Base-by-base conservation (phyloP, 106 monocot genomes). In the Iris macrosiphon region DNA sequence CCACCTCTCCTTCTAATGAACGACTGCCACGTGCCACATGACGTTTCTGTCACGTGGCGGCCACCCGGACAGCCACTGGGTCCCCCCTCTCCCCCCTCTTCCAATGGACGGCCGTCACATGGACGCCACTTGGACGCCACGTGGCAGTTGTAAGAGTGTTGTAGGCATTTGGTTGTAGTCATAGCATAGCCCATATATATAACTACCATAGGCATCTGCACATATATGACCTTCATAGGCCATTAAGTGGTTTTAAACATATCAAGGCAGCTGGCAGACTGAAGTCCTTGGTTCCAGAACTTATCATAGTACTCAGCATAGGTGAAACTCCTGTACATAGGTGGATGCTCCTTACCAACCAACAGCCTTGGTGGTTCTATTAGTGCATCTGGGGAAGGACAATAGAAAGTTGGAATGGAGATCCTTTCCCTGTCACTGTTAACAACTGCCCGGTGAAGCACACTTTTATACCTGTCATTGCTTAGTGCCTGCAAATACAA, bases 401-500 rank as follows among this genome's bases (percentile, higher is more conserved):
- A 33, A 7, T 47, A 58, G 32, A 69, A 69, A 1, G 68, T 59
- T n/a, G 68, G 59, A 1, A 69, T 16, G 1, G 68, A 69, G 11
- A 69, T 49, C 20, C 68, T 49, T 28, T 60, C 59, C 7, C 18
- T 69, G 8, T 39, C 8, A 1, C 28, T 27, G 17, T 60, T 60
- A 18, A 69, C 59, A 12, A 69, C 27, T 15, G 52, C 66, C 0
- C 66, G 32, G 31, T 67, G 66, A 3, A 56, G 56, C 22, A 57
- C 66, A n/a, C 66, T 67, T 21, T 57, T 67, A 43, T 45, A 67
- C 10, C 32, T 15, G 13, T 25, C 56, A 33, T 67, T 67, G 46
- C 66, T 67, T 3, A 67, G 46, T 7, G 23, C 80, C 80, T 80
- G 60, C 1, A 24, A 31, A 14, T 3, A 52, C 14, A 31, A 16